phyloP scores from a whole-genome alignment of 306 rosid genomes.

The Mucuna pruriens region DNA sequence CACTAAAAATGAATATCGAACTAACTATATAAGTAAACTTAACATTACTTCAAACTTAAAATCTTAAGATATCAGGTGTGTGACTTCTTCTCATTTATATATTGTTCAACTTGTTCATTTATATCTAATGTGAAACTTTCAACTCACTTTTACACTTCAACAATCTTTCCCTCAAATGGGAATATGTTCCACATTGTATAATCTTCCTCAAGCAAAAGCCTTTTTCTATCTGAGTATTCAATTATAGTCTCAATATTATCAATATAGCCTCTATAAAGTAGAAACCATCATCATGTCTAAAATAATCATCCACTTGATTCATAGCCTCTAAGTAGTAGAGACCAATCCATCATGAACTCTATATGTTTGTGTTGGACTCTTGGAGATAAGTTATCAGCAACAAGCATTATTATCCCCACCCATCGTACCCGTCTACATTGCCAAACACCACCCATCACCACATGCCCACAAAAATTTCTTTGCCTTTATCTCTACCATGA shows the following conservation, averaged over 20 bases:
- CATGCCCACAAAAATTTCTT: neutral
- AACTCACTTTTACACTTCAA: no score
- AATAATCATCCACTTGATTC: neutral
- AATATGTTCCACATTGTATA: no score
- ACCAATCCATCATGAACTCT: neutral
- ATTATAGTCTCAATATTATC: neutral
- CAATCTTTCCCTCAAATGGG: no score
- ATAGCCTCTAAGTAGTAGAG: neutral
- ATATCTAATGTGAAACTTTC: no score
- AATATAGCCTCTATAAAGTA: neutral
- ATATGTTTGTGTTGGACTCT: neutral
- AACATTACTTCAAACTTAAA: no score
- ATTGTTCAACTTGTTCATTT: no score
- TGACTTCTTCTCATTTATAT: no score
- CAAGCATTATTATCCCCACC: neutral
- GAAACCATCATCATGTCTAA: neutral
- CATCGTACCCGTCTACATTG: constrained; percentile 5
- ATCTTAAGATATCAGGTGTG: no score
- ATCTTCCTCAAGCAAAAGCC: no score
- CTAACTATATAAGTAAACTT: no score
- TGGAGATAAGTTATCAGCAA: neutral
- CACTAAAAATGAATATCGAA: no score
- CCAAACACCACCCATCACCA: neutral
- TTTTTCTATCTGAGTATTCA: no score
- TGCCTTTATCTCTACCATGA: neutral